Evolutionary conservation across 768 basidiomycete species (phyloP), one percentile per base, ranked within the genome.

Genomic region (Hydnum rufescens): DNA sequence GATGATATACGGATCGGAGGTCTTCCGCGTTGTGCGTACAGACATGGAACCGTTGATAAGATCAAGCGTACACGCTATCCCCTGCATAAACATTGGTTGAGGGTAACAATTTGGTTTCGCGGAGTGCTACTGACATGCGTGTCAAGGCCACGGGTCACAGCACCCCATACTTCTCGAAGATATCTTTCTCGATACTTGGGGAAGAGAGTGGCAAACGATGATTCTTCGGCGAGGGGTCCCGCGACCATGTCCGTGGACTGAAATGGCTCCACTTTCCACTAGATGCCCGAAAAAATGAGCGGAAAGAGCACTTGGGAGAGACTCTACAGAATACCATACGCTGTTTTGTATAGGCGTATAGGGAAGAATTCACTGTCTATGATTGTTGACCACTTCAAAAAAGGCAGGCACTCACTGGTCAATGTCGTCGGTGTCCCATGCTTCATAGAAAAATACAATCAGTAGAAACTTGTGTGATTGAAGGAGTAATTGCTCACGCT

Each of bases 341-440:
- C n/a, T n/a, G n/a, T n/a, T n/a, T n/a, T n/a, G n/a, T n/a, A n/a
- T n/a, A n/a, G n/a, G n/a, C n/a, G n/a, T n/a, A n/a, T n/a, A n/a
- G n/a, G n/a, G n/a, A n/a, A n/a, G n/a, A n/a, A n/a, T n/a, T n/a
- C n/a, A n/a, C n/a, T n/a, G n/a, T n/a, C n/a, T n/a, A n/a, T n/a
- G n/a, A n/a, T n/a, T n/a, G n/a, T n/a, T n/a, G n/a, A n/a, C n/a
- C n/a, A n/a, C n/a, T n/a, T n/a, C n/a, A n/a, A n/a, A n/a, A n/a
- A 51, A 51, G 30, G 32, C 18, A 4, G 8, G 8, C 34, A 64
- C 89, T 78, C 64, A 93, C 89, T 95, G 92, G 72, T 96, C 86
- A 66, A 96, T 89, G 60, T 95, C 93, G 64, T 96, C 92, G 42
- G 92, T 96, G 63, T 97, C 93, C 93, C 93, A 97, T 62, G 92